Evolutionary conservation across 179 eudicot species (phyloP), one percentile per base, ranked within the genome.

Genomic region (Silene coronaria): DNA sequence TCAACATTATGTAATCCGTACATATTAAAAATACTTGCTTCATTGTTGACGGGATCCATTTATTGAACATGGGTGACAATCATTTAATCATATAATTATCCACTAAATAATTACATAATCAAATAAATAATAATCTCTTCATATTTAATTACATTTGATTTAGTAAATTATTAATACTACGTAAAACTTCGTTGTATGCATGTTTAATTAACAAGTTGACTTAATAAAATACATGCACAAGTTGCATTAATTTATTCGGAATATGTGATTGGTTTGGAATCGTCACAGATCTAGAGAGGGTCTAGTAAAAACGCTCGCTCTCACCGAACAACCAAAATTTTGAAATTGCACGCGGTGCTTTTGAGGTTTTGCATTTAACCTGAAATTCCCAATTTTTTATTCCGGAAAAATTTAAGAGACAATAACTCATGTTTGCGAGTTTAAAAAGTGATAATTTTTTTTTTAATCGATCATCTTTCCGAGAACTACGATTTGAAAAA

Each of bases 201-300:
- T 70, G 73, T 68, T 68, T 68, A 28, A 13, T 23, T 68, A 28
- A 13, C 13, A 9, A 21, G 55, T 45, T 42, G 72, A 38, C 57
- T 32, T 65, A 4, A 53, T 4, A 68, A 68, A 68, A 68, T 34
- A 63, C 13, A 63, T 30, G 59, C 59, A 70, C 59, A 23, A 70
- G 73, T 70, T 70, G 59, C 21, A 13, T 70, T 45, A 69, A 0
- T 70, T 13, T 45, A 70, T 45, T 53, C 21, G 27, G 8, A 24
- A 45, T 11, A 12, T 45, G 30, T 69, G n/a, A 10, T 27, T 28
- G 24, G 10, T 67, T n/a, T 19, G 70, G 51, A n/a, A 1, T 58
- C 7, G 2, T 38, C 45, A 12, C 0, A 0, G 1, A 42, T 42
- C 48, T 10, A 11, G 11, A 11, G 11, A 42, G 3, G 48, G 48